phyloP scores from a whole-genome alignment of 805 yeast genomes.

The Sugiyamaella chiloensis region DNA sequence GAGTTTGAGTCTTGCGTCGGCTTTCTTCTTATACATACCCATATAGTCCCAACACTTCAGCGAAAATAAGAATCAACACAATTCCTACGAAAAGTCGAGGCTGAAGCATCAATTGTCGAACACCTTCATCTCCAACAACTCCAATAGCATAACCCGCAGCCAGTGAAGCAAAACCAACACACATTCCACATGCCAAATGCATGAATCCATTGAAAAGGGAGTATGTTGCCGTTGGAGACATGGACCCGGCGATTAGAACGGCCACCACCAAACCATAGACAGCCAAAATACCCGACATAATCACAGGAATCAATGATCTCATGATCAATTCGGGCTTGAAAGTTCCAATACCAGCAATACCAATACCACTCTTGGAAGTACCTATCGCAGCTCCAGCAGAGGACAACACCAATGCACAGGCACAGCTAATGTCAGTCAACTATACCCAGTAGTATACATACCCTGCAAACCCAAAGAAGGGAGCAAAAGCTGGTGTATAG shows the following conservation, averaged over 20 bases:
- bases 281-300: slow-evolving; percentile 95
- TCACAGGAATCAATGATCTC: slow-evolving; percentile 90
- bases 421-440: slow-evolving; percentile 47
- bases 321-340: slow-evolving; percentile 95
- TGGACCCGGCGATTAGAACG: slow-evolving; percentile 81
- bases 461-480: slow-evolving; percentile 97
- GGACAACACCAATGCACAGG: slow-evolving; percentile 84
- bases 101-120: slow-evolving; percentile 82
- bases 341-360: slow-evolving; percentile 97
- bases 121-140: slow-evolving; percentile 91
- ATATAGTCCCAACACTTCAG: slow-evolving; percentile 85
- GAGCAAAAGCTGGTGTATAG: slow-evolving; percentile 87
- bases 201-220: slow-evolving; percentile 94
- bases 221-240: slow-evolving; percentile 74
- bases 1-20: background rate
- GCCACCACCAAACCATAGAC: slow-evolving; percentile 97
- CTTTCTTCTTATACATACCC: slow-evolving; percentile 48
- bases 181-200: slow-evolving; percentile 94
- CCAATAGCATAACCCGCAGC: slow-evolving; percentile 97
- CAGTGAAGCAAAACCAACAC: slow-evolving; percentile 94
- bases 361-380: slow-evolving; percentile 96
- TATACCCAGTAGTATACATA: slow-evolving; percentile 28
- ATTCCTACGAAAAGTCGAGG: slow-evolving; percentile 87
- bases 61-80: slow-evolving; percentile 82
- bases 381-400: slow-evolving; percentile 99